Conservation (phyloP, 768 basidiomycete genomes). For the Russula abietina region DNA sequence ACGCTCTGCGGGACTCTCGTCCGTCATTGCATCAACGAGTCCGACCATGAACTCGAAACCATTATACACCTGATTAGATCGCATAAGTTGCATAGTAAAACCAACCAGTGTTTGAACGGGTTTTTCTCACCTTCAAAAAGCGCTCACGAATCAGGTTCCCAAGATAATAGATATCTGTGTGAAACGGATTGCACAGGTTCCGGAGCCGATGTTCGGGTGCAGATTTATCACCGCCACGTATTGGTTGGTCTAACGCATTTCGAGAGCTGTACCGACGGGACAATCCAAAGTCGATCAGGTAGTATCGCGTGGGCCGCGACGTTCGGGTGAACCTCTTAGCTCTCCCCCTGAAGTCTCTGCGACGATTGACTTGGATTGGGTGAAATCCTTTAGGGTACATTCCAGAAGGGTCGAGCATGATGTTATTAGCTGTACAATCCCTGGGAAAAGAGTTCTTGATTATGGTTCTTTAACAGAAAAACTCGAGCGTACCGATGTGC, state of each 20-base stretch:
- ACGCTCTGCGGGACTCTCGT: slow-evolving; percentile 31
- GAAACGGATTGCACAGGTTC: slow-evolving; percentile 30
- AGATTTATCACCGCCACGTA: slow-evolving; percentile 39
- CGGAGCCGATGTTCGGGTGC: slow-evolving; percentile 31
- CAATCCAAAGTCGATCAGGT: slow-evolving; percentile 36
- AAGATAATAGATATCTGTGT: slow-evolving; percentile 34
- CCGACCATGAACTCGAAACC: slow-evolving; percentile 32
- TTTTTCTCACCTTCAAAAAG: slow-evolving; percentile 26
- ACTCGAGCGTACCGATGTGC: slow-evolving; percentile 31
- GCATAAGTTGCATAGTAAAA: slow-evolving; percentile 12
- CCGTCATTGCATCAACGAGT: slow-evolving; percentile 32
- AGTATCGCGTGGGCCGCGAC: slow-evolving; percentile 31
- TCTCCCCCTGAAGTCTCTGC: slow-evolving; percentile 24
- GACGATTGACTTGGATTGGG: slow-evolving; percentile 21
- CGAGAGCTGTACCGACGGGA: slow-evolving; percentile 31
- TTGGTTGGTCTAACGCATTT: slow-evolving; percentile 28
- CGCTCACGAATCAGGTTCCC: slow-evolving; percentile 31
- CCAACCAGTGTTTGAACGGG: too few relatives aligned
- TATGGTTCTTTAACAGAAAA: neutral
- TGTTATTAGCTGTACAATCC: slow-evolving; percentile 21
- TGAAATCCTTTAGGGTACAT: slow-evolving; percentile 31
- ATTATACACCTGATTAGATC: slow-evolving; percentile 19
- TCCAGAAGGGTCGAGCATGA: slow-evolving; percentile 29
- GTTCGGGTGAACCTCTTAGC: slow-evolving; percentile 32
- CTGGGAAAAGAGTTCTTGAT: neutral